A percentile compares a stretch with the other conserved stretches of the same genome.
phyloP scores from a whole-genome alignment of 108 stramenopile species.

The Pseudonitzschia multiseries region DNA sequence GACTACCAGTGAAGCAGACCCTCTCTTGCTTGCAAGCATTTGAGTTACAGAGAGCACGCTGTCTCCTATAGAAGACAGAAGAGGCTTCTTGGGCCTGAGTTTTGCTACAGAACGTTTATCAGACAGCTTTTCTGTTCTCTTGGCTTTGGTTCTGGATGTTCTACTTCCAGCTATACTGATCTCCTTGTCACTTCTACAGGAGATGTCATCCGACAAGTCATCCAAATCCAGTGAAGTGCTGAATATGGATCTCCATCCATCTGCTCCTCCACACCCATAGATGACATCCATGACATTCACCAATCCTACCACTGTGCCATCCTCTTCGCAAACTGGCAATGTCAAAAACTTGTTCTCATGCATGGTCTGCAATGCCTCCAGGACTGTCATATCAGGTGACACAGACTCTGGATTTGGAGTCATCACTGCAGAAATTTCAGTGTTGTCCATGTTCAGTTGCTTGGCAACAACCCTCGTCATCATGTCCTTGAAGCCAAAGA shows the following conservation, averaged over 20 bases:
- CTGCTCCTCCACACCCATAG: slow-evolving; percentile 74
- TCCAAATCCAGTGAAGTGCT: slow-evolving; percentile 63
- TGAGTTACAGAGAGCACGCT: slow-evolving; percentile 59
- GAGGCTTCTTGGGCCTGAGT: slow-evolving; percentile 73
- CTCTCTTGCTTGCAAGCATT: slow-evolving; percentile 64
- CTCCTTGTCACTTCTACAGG: slow-evolving; percentile 41
- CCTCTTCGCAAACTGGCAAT: slow-evolving; percentile 80
- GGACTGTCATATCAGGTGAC: slow-evolving; percentile 78
- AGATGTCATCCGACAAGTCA: slow-evolving; percentile 56
- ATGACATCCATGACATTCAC: slow-evolving; percentile 97
- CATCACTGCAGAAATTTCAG: slow-evolving; percentile 81
- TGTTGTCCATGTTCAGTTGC: no score
- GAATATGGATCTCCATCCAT: slow-evolving; percentile 85
- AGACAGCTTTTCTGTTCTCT: not conserved
- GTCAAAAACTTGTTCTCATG: slow-evolving; percentile 93
- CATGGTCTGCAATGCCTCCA: slow-evolving; percentile 92
- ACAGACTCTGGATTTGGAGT: slow-evolving; percentile 91
- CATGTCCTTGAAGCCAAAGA: no score
- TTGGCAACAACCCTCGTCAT: no score
- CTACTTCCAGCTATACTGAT: not conserved
- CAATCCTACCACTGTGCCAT: slow-evolving; percentile 85
- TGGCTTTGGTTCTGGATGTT: slow-evolving; percentile 6
- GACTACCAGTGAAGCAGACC: slow-evolving; percentile 68
- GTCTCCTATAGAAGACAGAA: slow-evolving; percentile 40
- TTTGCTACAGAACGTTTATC: slow-evolving; percentile 52